Evolutionary conservation across 2,329 filamentous ascomycete species (phyloP), one percentile per base, ranked within the genome.

Genomic region (Aureobasidium namibiae): DNA sequence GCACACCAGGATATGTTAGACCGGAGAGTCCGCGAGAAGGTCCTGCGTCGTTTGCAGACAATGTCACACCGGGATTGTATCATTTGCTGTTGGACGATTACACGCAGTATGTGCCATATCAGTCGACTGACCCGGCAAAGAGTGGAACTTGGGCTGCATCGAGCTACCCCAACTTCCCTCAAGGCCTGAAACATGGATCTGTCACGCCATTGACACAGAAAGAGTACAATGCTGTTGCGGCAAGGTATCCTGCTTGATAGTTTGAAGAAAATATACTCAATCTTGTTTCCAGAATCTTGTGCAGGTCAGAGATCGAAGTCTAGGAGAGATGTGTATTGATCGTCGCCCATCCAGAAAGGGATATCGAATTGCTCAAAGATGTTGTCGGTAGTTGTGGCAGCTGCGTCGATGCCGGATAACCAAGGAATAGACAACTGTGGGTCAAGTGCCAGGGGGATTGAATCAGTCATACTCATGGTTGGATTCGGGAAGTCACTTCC

Each of bases 281-380:
- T n/a, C n/a, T n/a, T n/a, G n/a, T 31, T 31, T 10, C 14, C 16
- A 6, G 23, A 6, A 9, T 8, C 1, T 29, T 11, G 8, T 14
- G 2, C 10, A 13, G 9, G 21, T 38, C 21, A 50, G 4, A 41
- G 23, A 31, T 56, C 42, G 7, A 46, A 57, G 2, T 33, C 39
- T 44, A 62, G 33, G 21, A 62, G 56, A 9, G 58, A 50, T 18
- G 60, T 56, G 41, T 70, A 66, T 54, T 71, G 67, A 58, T 71
- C 69, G 52, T 72, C 67, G 6, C 69, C 69, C 36, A 71, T 64
- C 69, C 69, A 71, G 48, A 72, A 71, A 0, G 70, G 69, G 31
- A 72, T 72, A 46, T 72, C 70, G 39, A 71, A 72, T 4, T 68
- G 69, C 24, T 69, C 63, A 26, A 71, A 72, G 2, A 67, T 63